Evolutionary conservation across 257 asterid genomes (phyloP).

Genomic region (Echium plantagineum): DNA sequence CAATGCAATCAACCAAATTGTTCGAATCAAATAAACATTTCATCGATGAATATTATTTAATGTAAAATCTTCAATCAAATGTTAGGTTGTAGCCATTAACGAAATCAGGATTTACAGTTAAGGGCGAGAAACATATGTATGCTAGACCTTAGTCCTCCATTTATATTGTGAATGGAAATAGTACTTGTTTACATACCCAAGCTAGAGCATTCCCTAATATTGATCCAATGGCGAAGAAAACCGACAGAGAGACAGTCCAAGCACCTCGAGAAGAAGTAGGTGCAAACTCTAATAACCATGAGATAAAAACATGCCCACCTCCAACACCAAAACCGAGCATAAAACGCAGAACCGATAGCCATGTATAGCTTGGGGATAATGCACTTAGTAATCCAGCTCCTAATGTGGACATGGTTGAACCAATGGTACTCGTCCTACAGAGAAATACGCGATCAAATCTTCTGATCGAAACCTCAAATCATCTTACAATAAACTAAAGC

Average conservation of each 20-base stretch:
- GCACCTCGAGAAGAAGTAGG: conserved; percentile 66
- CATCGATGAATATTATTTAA: background rate
- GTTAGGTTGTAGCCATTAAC: too few relatives aligned
- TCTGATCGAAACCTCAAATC: conserved; percentile 2
- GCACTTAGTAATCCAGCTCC: conserved; percentile 57
- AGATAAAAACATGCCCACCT: conserved; percentile 54
- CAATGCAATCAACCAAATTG: conserved; percentile 1
- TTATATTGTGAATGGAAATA: too few relatives aligned
- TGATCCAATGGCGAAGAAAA: conserved; percentile 68
- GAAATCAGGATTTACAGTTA: too few relatives aligned
- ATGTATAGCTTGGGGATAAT: conserved; percentile 41
- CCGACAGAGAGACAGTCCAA: conserved; percentile 62
- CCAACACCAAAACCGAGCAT: conserved; percentile 55
- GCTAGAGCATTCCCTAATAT: conserved; percentile 66
- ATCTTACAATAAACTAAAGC: conserved; percentile 1
- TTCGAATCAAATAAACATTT: background rate
- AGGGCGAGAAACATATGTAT: too few relatives aligned
- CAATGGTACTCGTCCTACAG: conserved; percentile 56
- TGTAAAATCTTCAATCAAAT: too few relatives aligned
- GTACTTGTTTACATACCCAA: conserved; percentile 37
- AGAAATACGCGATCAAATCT: conserved; percentile 3
- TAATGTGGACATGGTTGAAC: conserved; percentile 39
- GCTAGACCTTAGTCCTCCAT: too few relatives aligned
- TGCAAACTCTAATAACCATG: conserved; percentile 70
- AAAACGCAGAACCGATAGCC: conserved; percentile 13